Evolutionary conservation across 2,329 filamentous ascomycete genomes (phyloP).

Genomic region (Verticillium dahliae): DNA sequence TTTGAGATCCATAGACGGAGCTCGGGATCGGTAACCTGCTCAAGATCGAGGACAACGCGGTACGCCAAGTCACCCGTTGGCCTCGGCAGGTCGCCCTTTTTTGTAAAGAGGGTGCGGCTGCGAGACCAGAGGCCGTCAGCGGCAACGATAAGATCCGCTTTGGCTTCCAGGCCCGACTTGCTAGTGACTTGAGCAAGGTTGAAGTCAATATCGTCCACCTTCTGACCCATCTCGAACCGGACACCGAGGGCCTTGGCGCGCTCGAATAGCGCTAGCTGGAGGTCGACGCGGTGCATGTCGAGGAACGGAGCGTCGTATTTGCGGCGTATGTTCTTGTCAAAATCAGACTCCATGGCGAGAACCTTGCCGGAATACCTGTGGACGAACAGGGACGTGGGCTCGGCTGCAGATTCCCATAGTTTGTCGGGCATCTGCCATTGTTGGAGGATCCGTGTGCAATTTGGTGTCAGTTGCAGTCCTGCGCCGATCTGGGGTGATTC

Average conservation of each 20-base stretch:
- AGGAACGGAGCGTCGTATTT: conserved; percentile 53
- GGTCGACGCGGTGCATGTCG: conserved; percentile 56
- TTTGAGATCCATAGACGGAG: conserved; percentile 46
- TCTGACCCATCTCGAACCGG: conserved; percentile 37
- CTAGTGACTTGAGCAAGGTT: conserved; percentile 32
- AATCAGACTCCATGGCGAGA: conserved; percentile 43
- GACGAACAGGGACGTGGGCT: conserved; percentile 42
- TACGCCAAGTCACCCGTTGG: conserved; percentile 62
- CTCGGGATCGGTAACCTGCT: conserved; percentile 43
- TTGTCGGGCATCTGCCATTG: conserved; percentile 40
- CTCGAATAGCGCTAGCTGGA: conserved; percentile 46
- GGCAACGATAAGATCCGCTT: conserved; percentile 52
- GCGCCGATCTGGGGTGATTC: conserved; percentile 35
- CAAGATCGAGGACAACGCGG: conserved; percentile 47
- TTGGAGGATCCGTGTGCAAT: conserved; percentile 40
- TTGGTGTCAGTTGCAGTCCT: conserved; percentile 47
- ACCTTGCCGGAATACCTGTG: conserved; percentile 44
- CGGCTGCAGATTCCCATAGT: conserved; percentile 29
- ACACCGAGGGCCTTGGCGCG: conserved; percentile 48
- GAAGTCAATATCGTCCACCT: conserved; percentile 42
- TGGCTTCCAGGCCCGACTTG: conserved; percentile 26
- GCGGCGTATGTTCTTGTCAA: conserved; percentile 41
- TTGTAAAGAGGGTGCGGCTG: conserved; percentile 42
- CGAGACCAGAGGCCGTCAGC: conserved; percentile 60
- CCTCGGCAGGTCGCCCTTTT: conserved; percentile 37